These are phyloP conservation scores for Strigomonas culicis DNA, from an alignment of 208 protist genomes.

Conservation along the genomic window DNA sequence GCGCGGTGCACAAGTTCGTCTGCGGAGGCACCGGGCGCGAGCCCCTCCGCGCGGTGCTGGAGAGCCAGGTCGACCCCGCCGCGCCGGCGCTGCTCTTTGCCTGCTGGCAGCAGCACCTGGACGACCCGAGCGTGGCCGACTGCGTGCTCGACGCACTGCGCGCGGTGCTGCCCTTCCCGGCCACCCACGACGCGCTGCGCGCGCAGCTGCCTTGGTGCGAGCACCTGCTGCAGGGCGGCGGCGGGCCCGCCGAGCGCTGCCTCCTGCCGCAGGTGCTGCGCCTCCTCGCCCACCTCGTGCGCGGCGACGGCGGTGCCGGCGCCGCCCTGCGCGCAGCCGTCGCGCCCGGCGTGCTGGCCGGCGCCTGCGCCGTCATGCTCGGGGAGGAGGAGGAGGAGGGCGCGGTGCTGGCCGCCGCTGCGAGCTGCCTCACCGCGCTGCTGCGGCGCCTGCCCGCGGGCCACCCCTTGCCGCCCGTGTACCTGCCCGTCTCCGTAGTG, in stretches of 20 bases:
- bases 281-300: slow-evolving; percentile 20
- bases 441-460: slow-evolving; percentile 20
- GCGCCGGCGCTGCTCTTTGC: slow-evolving; percentile 26
- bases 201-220: slow-evolving; percentile 18
- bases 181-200: slow-evolving; percentile 6
- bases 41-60: neutral
- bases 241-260: slow-evolving; percentile 14
- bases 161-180: slow-evolving; percentile 17
- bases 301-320: neutral
- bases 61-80: slow-evolving; percentile 14
- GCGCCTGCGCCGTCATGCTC: slow-evolving; percentile 24
- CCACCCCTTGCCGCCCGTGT: too few relatives aligned
- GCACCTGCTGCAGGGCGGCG: slow-evolving; percentile 8
- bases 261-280: slow-evolving; percentile 24
- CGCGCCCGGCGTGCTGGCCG: slow-evolving; percentile 21
- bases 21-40: neutral
- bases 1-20: neutral
- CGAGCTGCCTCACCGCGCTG: slow-evolving; percentile 45
- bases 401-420: slow-evolving; percentile 33
- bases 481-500: too few relatives aligned
- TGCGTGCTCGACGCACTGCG: slow-evolving; percentile 29
- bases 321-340: slow-evolving; percentile 1
- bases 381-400: slow-evolving; percentile 38
- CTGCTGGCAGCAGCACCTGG: slow-evolving; percentile 53
- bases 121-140: slow-evolving; percentile 66